These are phyloP conservation scores for Zygotorulaspora danielsina DNA, from an alignment of 805 yeast genomes.

Conservation along the genomic window DNA sequence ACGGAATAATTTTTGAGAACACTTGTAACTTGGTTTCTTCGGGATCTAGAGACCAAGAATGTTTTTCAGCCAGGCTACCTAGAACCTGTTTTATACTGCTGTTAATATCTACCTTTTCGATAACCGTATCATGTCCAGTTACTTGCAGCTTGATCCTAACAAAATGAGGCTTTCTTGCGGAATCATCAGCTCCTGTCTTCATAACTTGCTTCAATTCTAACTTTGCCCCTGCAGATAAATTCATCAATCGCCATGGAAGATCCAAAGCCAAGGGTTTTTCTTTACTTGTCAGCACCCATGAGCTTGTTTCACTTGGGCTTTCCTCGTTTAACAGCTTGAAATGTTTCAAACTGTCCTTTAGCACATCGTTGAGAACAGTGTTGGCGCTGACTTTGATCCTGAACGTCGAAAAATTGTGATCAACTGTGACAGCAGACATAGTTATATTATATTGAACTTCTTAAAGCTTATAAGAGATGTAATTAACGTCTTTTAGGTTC, in stretches of 20 bases:
- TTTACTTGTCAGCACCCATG: constrained; percentile 33
- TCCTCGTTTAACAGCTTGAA: constrained; percentile 32
- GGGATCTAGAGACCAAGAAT: constrained; percentile 12
- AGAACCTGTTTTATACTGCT: constrained; percentile 18
- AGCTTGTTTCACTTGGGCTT: constrained; percentile 9
- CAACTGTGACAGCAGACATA: constrained; percentile 40
- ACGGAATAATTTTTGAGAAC: constrained; percentile 18
- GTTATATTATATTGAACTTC: too few relatives aligned
- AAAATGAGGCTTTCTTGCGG: constrained; percentile 5
- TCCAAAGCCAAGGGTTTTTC: constrained; percentile 36
- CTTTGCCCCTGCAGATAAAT: constrained; percentile 45
- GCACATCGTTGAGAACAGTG: constrained; percentile 37
- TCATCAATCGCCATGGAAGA: constrained; percentile 42
- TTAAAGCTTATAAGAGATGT: too few relatives aligned
- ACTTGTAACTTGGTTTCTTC: constrained; percentile 21
- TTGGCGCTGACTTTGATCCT: constrained; percentile 38
- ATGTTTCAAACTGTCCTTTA: constrained; percentile 35
- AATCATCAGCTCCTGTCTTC: background rate
- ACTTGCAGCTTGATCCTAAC: constrained; percentile 35
- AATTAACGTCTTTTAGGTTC: too few relatives aligned
- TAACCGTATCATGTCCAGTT: constrained; percentile 20
- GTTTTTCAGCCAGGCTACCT: constrained; percentile 15
- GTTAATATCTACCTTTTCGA: constrained; percentile 25
- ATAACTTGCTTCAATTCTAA: constrained; percentile 28
- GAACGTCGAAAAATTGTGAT: constrained; percentile 34